Percentiles rank a stretch among this genome's conserved stretches.
Evolutionary conservation across 2,329 filamentous ascomycete species (phyloP).

Genomic region (Beauveria sp.): DNA sequence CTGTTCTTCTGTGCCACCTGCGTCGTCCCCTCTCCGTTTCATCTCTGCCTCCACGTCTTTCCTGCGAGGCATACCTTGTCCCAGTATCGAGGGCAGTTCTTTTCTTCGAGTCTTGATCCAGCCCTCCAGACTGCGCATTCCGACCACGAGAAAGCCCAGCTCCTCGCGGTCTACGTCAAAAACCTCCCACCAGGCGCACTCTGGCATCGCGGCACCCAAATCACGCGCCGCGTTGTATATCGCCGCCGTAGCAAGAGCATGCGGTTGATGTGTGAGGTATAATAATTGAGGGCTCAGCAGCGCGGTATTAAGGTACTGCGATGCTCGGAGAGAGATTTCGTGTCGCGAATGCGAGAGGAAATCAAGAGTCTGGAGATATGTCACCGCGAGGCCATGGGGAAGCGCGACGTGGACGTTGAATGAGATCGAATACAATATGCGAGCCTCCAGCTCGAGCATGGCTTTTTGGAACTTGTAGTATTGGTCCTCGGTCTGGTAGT

Average conservation of each 20-base stretch:
- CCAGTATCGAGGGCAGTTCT: constrained; percentile 40
- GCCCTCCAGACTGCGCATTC: constrained; percentile 68
- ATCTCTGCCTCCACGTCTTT: constrained; percentile 53
- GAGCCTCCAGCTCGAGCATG: constrained; percentile 67
- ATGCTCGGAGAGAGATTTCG: constrained; percentile 53
- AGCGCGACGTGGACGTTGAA: constrained; percentile 82
- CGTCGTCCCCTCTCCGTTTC: constrained; percentile 3
- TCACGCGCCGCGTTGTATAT: constrained; percentile 87
- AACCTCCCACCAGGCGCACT: constrained; percentile 92
- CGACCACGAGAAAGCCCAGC: constrained; percentile 85
- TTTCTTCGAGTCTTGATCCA: constrained; percentile 55
- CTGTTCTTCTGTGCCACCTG: constrained; percentile 2
- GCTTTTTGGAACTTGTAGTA: constrained; percentile 58
- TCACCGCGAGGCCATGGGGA: constrained; percentile 79
- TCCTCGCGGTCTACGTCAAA: constrained; percentile 95
- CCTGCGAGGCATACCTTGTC: constrained; percentile 47
- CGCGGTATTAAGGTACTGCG: constrained; percentile 79
- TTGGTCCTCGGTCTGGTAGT: constrained; percentile 65
- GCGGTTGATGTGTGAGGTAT: constrained; percentile 87
- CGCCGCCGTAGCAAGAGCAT: constrained; percentile 75
- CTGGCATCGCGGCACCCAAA: constrained; percentile 66
- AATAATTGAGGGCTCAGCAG: constrained; percentile 81
- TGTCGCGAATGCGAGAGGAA: constrained; percentile 43
- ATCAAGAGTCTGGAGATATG: constrained; percentile 85
- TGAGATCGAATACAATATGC: constrained; percentile 65